Evolutionary conservation across 2,329 filamentous ascomycete species (phyloP), one percentile per base, ranked within the genome.

Genomic region (Claviceps pazoutovae): DNA sequence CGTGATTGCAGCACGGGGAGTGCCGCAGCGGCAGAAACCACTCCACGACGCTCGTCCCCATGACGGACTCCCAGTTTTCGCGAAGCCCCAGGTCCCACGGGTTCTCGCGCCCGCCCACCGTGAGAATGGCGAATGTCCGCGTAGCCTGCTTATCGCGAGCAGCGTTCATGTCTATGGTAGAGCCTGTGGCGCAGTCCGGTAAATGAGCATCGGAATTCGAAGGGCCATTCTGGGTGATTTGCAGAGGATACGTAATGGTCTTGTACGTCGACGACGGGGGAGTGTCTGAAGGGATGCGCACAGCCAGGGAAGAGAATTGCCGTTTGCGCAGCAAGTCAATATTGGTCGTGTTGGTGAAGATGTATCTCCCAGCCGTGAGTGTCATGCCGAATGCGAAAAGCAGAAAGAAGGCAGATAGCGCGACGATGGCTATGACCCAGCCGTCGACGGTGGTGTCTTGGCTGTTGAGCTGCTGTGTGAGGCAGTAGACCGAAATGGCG

Each of bases 361-460:
- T 76, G 60, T 88, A 83, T 56, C 84, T 79, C 41, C 84, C 63
- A 4, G 86, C 86, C 46, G 83, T 90, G 41, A 76, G 61, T 2
- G 83, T 76, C 89, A 97, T 95, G 51, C 82, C 80, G 21, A 77
- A 72, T 0, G 84, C 75, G 66, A 97, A 97, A n/a, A 95, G 66
- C 41, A 80, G 79, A 61, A 96, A 95, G 53, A 95, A 74, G 13
- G 71, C 76, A 30, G 78, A 74, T 56, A 95, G 64, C 44, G 71
- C 85, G 36, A 95, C 65, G 9, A 76, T 73, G 7, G 82, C 82
- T 50, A 87, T 72, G 66, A 83, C 82, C 51, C 83, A 77, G 6
- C 75, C 73, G 58, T 88, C 79, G 8, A 68, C 46, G 1, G 59
- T 42, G 3, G 52, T 51, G 6, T 62, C 74, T 45, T 73, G 67